Evolutionary conservation across 768 basidiomycete genomes (phyloP), one percentile per base, ranked within the genome.

Genomic region (Amanita rimosa): DNA sequence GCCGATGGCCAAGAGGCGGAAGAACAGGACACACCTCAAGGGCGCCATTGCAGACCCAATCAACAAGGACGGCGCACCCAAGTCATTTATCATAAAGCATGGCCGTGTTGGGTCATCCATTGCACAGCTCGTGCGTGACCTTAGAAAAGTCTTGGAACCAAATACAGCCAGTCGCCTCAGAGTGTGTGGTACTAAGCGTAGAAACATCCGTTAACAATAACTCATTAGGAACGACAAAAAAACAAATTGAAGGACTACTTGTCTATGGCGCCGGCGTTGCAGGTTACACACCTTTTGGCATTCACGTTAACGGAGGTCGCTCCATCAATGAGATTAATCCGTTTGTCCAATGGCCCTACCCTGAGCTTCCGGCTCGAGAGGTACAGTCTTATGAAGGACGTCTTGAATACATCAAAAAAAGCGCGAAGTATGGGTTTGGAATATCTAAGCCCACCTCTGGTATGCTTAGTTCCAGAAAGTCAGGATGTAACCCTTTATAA

Each of bases 111-210:
- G 96, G 16, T 72, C 76, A 43, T 91, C 90, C 6, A 70, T 97
- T 49, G 67, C 81, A 4, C 89, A 93, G 60, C 83, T 99, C 33
- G 94, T 97, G 16, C 78, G 88, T 49, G 95, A 99, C 67, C 70
- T 96, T 60, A 74, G 96, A 59, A 88, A 89, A 65, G 89, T 96
- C 52, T 90, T 99, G 89, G 96, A 99, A 62, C 96, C 96, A 52
- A 91, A 97, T 60, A 99, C 96, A 11, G 96, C 95, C 16, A 84
- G 83, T 53, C 76, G 96, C 44, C 74, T 99, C n/a, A 82, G 71
- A 67, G 94, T 95, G 53, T 54, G 69, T 69, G 43, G 19, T 22
- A 41, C 9, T 17, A 17, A 42, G 3, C 24, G n/a, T 14, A 11
- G 3, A 5, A 31, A 35, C 24, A 2, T 10, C 29, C 17, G 26